Conservation (phyloP, 139 green algal genomes). For the Chlamydomonas applanata region DNA sequence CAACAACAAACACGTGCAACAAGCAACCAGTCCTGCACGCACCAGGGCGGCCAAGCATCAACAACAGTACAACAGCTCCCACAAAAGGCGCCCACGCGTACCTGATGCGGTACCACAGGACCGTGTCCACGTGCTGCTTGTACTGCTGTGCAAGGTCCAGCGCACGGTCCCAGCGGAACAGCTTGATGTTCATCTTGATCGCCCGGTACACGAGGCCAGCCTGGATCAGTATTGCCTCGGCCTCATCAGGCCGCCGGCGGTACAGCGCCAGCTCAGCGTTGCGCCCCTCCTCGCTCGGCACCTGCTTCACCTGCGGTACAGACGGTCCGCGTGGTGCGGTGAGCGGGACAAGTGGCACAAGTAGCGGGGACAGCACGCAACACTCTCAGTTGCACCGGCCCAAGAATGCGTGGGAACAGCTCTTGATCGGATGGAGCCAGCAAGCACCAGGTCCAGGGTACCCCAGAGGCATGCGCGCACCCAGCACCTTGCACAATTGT, state of each 20-base stretch:
- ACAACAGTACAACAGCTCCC: no score
- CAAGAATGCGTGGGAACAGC: no score
- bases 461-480: no score
- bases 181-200: conserved; percentile 77
- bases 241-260: conserved; percentile 53
- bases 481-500: no score
- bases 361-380: no score
- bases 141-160: conserved; percentile 70
- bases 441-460: no score
- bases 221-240: conserved; percentile 72
- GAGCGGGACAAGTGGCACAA: no score
- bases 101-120: conserved; percentile 57
- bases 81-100: no score
- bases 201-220: conserved; percentile 71
- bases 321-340: no score
- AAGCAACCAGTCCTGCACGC: not conserved
- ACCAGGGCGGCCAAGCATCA: no score
- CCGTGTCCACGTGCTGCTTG: conserved; percentile 72
- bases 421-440: no score
- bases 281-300: conserved; percentile 65
- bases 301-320: conserved; percentile 46
- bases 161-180: conserved; percentile 66
- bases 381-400: no score
- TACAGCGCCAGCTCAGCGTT: conserved; percentile 74
- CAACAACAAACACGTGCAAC: not conserved